Base-by-base conservation (phyloP, 148 eudicot species). In the Pouteria glomerata region DNA sequence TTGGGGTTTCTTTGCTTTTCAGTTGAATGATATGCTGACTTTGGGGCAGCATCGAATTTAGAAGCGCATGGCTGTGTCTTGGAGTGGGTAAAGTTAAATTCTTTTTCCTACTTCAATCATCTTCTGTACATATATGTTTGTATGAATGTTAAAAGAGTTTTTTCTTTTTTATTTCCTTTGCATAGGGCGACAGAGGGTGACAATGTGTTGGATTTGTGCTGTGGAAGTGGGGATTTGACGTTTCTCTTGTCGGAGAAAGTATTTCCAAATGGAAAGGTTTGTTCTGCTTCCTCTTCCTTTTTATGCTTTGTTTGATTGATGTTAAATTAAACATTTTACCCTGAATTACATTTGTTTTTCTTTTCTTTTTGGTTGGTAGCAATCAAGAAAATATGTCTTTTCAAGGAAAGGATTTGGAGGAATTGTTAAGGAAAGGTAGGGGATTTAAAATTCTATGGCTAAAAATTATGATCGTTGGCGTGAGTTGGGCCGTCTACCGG, bases 211-310 rank as follows among this genome's bases (percentile, higher is more conserved):
- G 98, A 95, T 70, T 76, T 95, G 72, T 95, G 98, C 73, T 95
- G 98, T 75, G 98, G 98, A 68, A 95, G 98, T 74, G 98, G 98
- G 41, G 98, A 95, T 85, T 75, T 95, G 87, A 89, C 98, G 24
- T 91, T 95, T 80, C 85, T 95, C 31, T 63, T 91, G 73, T 91
- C 97, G 44, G 89, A 91, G 66, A 91, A 88, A 82, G 97, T 91
- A 73, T 97, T 96, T 73, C n/a, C 63, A 31, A 79, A 77, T 72
- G 98, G 98, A 68, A 84, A 91, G 97, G 98, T 95, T 58, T 53
- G 64, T 39, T 67, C 45, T 35, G 37, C 71, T 19, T 30, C 41
- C 19, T 58, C 66, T 67, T 66, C 62, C 56, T n/a, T 72, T 34
- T 44, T 7, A 1, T 33, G 5, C 37, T n/a, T 59, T 31, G 57